Evolutionary conservation across 1,284 basidiomycete genomes (phyloP).

Genomic region (Tilletia setariae): DNA sequence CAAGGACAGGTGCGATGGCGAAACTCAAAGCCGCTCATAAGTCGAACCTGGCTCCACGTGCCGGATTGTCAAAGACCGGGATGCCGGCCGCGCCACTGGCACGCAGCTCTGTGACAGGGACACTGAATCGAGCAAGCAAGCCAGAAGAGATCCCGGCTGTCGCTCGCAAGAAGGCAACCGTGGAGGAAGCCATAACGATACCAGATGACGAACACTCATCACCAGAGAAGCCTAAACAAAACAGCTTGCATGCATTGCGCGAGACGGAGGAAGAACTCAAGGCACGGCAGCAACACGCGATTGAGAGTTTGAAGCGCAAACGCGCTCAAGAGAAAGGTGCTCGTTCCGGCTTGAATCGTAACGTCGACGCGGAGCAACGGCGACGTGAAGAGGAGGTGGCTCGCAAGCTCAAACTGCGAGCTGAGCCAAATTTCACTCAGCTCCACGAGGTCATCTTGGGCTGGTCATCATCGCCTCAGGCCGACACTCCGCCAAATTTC

Average conservation of each 20-base stretch:
- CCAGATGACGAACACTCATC: conserved; percentile 26
- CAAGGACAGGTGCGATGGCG: neutral
- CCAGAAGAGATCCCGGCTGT: conserved; percentile 20
- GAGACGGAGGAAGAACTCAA: neutral
- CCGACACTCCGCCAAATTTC: conserved; percentile 55
- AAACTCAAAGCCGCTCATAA: neutral
- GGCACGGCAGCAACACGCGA: neutral
- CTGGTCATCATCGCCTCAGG: conserved; percentile 76
- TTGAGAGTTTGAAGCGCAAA: conserved; percentile 1
- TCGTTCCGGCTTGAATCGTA: neutral
- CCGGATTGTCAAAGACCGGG: neutral
- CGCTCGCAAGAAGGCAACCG: conserved; percentile 64
- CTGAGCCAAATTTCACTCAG: conserved; percentile 75
- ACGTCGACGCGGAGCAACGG: neutral
- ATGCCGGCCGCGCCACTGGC: neutral
- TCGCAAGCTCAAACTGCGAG: conserved; percentile 63
- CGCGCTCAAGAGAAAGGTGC: neutral
- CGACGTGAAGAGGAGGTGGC: conserved; percentile 32
- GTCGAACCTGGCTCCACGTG: neutral
- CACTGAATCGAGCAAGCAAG: neutral
- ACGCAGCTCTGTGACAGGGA: neutral
- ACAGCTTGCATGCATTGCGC: conserved; percentile 15
- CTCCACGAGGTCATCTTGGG: conserved; percentile 78
- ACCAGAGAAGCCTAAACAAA: conserved; percentile 31
- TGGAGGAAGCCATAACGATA: conserved; percentile 22